Base-by-base conservation (phyloP, 2,329 filamentous ascomycete genomes). In the Fusarium setosum region DNA sequence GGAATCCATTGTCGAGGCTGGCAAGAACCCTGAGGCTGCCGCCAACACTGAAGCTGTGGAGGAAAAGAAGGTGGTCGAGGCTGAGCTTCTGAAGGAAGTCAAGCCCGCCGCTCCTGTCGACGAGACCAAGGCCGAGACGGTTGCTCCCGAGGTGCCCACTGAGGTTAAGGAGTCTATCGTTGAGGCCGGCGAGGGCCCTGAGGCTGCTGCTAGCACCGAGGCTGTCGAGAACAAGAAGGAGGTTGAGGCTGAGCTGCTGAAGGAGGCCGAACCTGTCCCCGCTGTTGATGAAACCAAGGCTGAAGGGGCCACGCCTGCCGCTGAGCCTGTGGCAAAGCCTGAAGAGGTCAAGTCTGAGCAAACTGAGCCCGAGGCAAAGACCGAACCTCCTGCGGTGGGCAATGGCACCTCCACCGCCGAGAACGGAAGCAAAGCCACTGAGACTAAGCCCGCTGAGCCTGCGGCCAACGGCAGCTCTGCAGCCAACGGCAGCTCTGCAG, bases 201-300 rank as follows among this genome's bases (percentile, higher is more conserved):
- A 96, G 79, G 92, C 92, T 29, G 87, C 91, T 40, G 85, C 86
- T 53, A 90, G 88, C 77, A 80, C 87, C 2, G 83, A 84, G 61
- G 91, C 90, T 23, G 91, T 96, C 4, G 80, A 86, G 62, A 91
- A 94, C 72, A 96, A 96, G 86, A 88, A 87, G 75, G 84, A 83
- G 11, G 83, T 94, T 9, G 93, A 96, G 81, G 78, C 87, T 29
- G 91, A 97, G 79, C 83, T 96, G 11, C 81, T 94, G 50, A 84
- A 88, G 67, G 86, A 91, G 75, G 83, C 89, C 59, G 81, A 84
- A 75, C 73, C 74, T 51, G 53, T 54, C 38, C 63, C 70, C 44
- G 61, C 65, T 34, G 49, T 59, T 1, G 93, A 47, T 7, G 93
- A 96, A 80, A 77, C 87, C 29, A 91, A 96, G 80, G 82, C 96